Conservation (phyloP, 2,329 filamentous ascomycete genomes). For the Graphiopsis chlorocephala region DNA sequence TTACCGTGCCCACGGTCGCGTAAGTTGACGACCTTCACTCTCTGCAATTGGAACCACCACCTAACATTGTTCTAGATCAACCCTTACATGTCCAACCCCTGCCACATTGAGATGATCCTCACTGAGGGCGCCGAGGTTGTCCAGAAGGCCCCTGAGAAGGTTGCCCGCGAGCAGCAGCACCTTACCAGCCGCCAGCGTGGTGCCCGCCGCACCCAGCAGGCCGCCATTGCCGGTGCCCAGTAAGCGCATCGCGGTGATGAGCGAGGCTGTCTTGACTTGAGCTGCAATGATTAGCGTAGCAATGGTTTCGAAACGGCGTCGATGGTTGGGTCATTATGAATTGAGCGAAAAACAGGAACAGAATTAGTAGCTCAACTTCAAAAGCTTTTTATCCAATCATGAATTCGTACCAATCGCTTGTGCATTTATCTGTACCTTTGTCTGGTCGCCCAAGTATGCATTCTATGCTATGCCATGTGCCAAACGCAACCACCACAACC, state of each 20-base stretch:
- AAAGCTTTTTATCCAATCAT: slow-evolving; percentile 13
- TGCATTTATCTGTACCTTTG: not conserved
- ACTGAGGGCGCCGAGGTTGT: slow-evolving; percentile 96
- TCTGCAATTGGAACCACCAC: not conserved
- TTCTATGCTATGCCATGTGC: not conserved
- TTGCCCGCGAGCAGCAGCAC: slow-evolving; percentile 61
- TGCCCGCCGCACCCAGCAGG: slow-evolving; percentile 52
- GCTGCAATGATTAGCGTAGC: slow-evolving; percentile 17
- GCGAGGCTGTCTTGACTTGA: slow-evolving; percentile 13
- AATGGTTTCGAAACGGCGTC: slow-evolving; percentile 16
- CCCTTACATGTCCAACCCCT: slow-evolving; percentile 99
- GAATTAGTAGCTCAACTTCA: slow-evolving; percentile 15
- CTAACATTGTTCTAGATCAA: slow-evolving; percentile 69
- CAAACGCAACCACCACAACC: not conserved
- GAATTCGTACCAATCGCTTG: not conserved
- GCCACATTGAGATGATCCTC: slow-evolving; percentile 99
- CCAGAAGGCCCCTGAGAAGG: slow-evolving; percentile 75
- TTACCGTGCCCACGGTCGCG: slow-evolving; percentile 99
- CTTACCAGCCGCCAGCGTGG: slow-evolving; percentile 93
- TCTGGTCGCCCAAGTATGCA: not conserved
- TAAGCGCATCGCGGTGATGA: slow-evolving; percentile 21
- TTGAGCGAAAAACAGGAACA: slow-evolving; percentile 11
- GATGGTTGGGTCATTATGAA: slow-evolving; percentile 11
- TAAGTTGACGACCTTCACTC: slow-evolving; percentile 56
- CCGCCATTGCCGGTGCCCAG: slow-evolving; percentile 51